These are phyloP conservation scores for Neurospora pannonica DNA, from an alignment of 495 filamentous ascomycete genomes.

Conservation along the genomic window DNA sequence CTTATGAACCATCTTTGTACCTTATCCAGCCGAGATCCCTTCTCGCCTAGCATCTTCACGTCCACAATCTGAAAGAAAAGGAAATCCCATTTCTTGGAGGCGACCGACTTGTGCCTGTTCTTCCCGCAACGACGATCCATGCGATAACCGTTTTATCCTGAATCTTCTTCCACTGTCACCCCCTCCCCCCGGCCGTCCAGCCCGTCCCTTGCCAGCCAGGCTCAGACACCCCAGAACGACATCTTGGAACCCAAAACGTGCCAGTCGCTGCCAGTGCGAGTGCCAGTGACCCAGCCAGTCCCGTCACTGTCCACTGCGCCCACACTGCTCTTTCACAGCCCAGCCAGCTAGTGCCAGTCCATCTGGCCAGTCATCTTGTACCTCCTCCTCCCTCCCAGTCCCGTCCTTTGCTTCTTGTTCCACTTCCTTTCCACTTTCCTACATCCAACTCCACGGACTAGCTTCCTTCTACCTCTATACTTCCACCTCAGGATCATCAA, in stretches of 20 bases:
- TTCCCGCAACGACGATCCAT: background rate
- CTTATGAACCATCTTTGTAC: background rate
- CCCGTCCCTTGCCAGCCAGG: background rate
- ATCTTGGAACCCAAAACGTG: background rate
- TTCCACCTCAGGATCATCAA: background rate
- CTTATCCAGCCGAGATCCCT: background rate
- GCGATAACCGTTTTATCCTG: background rate
- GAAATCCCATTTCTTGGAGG: background rate
- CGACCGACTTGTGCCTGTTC: background rate
- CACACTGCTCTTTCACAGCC: background rate
- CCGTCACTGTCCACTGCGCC: background rate
- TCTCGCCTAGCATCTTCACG: background rate
- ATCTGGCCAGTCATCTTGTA: conserved; percentile 2
- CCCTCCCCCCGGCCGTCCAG: background rate
- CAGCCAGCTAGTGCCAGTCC: background rate
- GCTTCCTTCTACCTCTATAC: conserved; percentile 1
- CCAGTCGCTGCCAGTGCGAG: background rate
- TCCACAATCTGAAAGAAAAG: background rate
- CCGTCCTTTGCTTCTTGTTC: background rate
- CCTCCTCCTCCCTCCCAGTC: background rate
- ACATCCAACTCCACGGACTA: background rate
- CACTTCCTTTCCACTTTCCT: background rate
- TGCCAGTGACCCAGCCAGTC: background rate
- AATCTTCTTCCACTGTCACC: background rate
- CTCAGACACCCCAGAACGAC: background rate